phyloP scores from a whole-genome alignment of 1,139 yeast species.

The Pichia cactophila region DNA sequence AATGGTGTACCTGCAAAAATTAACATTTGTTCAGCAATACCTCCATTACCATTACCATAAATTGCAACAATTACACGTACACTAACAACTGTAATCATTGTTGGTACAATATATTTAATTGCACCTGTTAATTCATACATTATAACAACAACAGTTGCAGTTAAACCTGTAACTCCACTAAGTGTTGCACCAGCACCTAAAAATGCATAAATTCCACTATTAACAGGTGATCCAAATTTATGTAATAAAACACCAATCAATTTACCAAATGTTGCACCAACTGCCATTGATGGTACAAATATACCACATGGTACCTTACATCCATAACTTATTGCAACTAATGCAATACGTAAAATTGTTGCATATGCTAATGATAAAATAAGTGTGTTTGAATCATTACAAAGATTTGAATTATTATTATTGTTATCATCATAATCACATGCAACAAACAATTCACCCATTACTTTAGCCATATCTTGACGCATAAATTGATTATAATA shows the following conservation, averaged over 20 bases:
- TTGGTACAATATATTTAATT: conserved; percentile 78
- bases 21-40: conserved; percentile 95
- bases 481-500: conserved; percentile 77
- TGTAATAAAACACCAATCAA: conserved; percentile 71
- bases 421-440: conserved; percentile 37
- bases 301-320: conserved; percentile 93
- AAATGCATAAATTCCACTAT: conserved; percentile 91
- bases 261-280: conserved; percentile 92
- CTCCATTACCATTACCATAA: conserved; percentile 64
- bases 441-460: conserved; percentile 84
- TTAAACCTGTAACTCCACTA: conserved; percentile 87
- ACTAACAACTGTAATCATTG: conserved; percentile 93
- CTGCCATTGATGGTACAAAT: conserved; percentile 94
- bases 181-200: conserved; percentile 97
- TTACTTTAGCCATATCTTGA: conserved; percentile 90
- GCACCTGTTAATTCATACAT: conserved; percentile 98
- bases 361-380: conserved; percentile 38
- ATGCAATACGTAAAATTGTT: conserved; percentile 57
- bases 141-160: conserved; percentile 87
- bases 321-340: conserved; percentile 83
- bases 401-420: conserved; percentile 38
- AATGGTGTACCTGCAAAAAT: conserved; percentile 81
- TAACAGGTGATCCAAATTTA: conserved; percentile 33
- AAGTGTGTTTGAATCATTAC: conserved; percentile 7
- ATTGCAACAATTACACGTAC: conserved; percentile 71